Conservation (phyloP, 2,329 filamentous ascomycete genomes). For the Fusarium pseudocircinatum region DNA sequence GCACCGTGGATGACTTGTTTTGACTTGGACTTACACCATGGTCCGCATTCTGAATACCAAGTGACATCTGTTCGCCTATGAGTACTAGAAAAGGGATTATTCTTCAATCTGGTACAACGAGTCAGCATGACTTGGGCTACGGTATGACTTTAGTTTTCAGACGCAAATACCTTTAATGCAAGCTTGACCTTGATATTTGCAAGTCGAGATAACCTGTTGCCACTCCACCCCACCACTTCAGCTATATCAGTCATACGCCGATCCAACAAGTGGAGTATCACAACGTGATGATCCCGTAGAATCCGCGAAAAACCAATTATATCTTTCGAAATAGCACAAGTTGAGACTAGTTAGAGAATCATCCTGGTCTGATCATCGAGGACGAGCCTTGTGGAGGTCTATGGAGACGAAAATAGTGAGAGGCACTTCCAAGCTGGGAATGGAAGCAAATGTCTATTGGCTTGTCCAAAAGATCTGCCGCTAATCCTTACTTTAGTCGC, state of each 20-base stretch:
- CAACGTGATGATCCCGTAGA: not conserved
- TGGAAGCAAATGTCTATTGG: not conserved
- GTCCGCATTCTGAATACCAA: not conserved
- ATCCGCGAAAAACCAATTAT: accelerated
- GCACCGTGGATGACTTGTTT: not conserved
- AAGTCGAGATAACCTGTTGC: not conserved
- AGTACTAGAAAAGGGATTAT: not conserved
- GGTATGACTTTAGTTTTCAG: not conserved
- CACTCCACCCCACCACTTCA: not conserved
- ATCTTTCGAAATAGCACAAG: not conserved
- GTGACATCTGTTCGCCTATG: not conserved
- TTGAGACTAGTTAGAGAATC: not conserved
- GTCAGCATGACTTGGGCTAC: not conserved
- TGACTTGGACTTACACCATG: not conserved
- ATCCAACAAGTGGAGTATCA: not conserved
- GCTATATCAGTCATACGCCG: conserved; percentile 3
- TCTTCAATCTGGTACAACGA: not conserved
- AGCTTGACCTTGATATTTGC: not conserved
- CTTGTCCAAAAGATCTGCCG: not conserved
- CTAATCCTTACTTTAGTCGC: not conserved
- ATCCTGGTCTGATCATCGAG: not conserved
- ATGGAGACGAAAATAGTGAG: not conserved
- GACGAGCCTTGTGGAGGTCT: not conserved
- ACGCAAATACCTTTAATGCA: accelerated
- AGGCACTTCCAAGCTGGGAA: not conserved